A percentile compares a stretch with the other conserved stretches of the same genome.
phyloP scores from a whole-genome alignment of 2,329 filamentous ascomycete genomes.

The Gnomoniopsis smithogilvyi region DNA sequence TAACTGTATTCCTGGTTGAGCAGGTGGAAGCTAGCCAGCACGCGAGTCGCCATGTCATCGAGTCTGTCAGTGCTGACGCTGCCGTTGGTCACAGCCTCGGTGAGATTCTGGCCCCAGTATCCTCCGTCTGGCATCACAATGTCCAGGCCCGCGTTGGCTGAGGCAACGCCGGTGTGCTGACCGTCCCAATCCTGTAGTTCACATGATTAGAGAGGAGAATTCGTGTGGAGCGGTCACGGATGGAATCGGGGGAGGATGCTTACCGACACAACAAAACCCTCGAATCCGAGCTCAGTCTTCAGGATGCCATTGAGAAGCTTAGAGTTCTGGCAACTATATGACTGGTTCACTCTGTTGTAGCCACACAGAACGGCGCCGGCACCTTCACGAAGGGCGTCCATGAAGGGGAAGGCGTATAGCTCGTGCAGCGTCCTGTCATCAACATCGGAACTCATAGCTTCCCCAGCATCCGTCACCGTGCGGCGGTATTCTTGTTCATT shows the following conservation, averaged over 20 bases:
- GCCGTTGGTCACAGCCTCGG: constrained; percentile 57
- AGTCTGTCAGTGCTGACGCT: constrained; percentile 52
- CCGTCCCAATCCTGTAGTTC: constrained; percentile 59
- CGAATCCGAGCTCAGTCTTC: constrained; percentile 58
- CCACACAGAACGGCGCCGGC: constrained; percentile 12
- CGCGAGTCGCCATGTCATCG: constrained; percentile 49
- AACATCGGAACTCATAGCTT: constrained; percentile 35
- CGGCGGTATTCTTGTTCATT: constrained; percentile 42
- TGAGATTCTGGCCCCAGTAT: constrained; percentile 47
- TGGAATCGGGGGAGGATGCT: too few relatives aligned
- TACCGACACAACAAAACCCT: constrained; percentile 57
- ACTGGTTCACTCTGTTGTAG: constrained; percentile 14
- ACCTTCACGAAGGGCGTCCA: constrained; percentile 12
- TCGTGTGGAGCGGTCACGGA: too few relatives aligned
- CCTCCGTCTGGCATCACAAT: constrained; percentile 61
- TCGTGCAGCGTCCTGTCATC: constrained; percentile 38
- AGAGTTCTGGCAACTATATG: constrained; percentile 68
- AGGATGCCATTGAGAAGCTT: constrained; percentile 65
- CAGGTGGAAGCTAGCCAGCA: constrained; percentile 15
- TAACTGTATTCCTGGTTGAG: constrained; percentile 13
- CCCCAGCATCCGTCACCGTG: constrained; percentile 44
- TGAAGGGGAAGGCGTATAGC: constrained; percentile 40
- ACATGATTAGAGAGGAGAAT: too few relatives aligned
- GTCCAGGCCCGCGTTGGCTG: constrained; percentile 64
- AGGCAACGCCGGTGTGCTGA: constrained; percentile 60